These are phyloP conservation scores for Trichosporon faecale DNA, from an alignment of 1,284 basidiomycete species.

Conservation along the genomic window DNA sequence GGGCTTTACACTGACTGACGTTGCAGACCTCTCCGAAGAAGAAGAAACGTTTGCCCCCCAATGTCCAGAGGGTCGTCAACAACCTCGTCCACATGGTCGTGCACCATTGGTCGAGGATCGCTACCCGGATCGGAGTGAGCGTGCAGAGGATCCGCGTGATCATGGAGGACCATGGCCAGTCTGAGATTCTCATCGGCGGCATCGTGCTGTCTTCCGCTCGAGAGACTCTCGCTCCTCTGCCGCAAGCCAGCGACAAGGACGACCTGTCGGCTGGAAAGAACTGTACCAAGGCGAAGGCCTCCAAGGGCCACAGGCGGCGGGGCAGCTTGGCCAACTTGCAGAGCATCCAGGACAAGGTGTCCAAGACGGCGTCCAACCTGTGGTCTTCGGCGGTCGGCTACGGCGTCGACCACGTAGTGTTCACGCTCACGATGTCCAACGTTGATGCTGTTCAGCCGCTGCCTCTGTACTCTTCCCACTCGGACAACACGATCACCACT, in stretches of 20 bases:
- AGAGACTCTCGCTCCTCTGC: background rate
- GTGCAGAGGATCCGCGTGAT: constrained; percentile 38
- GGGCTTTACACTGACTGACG: constrained; percentile 2
- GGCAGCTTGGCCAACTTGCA: constrained; percentile 1
- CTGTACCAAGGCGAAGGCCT: background rate
- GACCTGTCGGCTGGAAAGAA: background rate
- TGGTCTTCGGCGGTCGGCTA: constrained; percentile 42
- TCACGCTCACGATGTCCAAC: constrained; percentile 29
- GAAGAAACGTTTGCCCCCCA: background rate
- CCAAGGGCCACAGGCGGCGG: background rate
- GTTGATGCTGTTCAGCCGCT: constrained; percentile 34
- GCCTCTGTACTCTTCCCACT: background rate
- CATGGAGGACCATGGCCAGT: constrained; percentile 38
- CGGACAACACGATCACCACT: background rate
- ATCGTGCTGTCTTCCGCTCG: constrained; percentile 12
- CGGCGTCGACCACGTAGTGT: constrained; percentile 36
- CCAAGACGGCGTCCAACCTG: constrained; percentile 31
- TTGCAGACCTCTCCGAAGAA: constrained; percentile 10
- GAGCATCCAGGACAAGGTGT: constrained; percentile 18
- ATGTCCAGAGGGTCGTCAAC: constrained; percentile 16
- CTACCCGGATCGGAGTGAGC: constrained; percentile 37
- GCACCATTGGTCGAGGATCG: constrained; percentile 41
- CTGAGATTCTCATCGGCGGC: constrained; percentile 33
- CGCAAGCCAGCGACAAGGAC: background rate
- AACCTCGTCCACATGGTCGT: constrained; percentile 31